Evolutionary conservation across 2,329 filamentous ascomycete genomes (phyloP).

Genomic region (Botryotinia narcissicola): DNA sequence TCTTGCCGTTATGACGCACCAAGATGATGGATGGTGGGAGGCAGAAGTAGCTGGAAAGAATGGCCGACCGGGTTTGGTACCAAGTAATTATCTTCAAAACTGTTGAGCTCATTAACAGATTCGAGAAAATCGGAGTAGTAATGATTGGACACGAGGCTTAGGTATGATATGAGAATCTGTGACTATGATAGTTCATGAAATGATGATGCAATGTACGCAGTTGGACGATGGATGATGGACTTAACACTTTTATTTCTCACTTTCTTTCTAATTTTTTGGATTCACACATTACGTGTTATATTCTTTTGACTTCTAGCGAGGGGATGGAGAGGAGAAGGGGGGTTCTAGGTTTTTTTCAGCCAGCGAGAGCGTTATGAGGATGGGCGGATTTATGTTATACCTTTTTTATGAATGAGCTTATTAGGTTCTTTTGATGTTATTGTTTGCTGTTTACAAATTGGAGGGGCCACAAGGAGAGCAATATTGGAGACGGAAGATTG

Average conservation of each 20-base stretch:
- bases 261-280: neutral
- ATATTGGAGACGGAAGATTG: neutral
- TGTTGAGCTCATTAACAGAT: slow-evolving; percentile 28
- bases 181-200: slow-evolving; percentile 8
- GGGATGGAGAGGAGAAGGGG: neutral
- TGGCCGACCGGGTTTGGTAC: slow-evolving; percentile 60
- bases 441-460: neutral
- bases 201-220: slow-evolving; percentile 2
- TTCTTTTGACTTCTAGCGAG: slow-evolving; percentile 3
- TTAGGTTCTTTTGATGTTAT: neutral
- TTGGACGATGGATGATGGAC: neutral
- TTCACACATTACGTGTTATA: neutral
- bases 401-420: slow-evolving; percentile 5
- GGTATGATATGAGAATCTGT: slow-evolving; percentile 7
- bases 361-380: slow-evolving; percentile 14
- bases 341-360: neutral
- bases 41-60: slow-evolving; percentile 78
- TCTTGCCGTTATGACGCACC: slow-evolving; percentile 80
- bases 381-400: slow-evolving; percentile 15
- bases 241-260: neutral
- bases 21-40: slow-evolving; percentile 99
- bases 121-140: neutral
- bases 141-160: neutral
- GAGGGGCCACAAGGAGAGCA: neutral
- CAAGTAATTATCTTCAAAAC: slow-evolving; percentile 61